Base-by-base conservation (phyloP, 139 green algal genomes). In the Chlamydomonas sphaeroides region DNA sequence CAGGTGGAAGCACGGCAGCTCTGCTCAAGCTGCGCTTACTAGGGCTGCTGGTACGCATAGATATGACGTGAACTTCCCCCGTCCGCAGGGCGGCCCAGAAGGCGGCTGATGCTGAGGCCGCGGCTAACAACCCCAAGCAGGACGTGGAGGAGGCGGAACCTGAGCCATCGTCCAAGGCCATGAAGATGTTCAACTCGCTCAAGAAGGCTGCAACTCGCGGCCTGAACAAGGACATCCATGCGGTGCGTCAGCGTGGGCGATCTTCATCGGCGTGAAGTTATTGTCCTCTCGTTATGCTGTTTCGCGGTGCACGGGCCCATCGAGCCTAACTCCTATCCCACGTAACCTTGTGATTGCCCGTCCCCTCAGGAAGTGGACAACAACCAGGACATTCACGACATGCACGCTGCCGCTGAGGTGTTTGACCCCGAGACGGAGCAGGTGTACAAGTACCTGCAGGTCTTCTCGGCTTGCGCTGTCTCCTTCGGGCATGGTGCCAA, bases 361-460 rank as follows among this genome's bases (percentile, higher is more conserved):
- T 51, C 45, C 45, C 26, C 59, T 14, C 74, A 80, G 74, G 18
- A 80, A 39, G 59, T 79, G 3, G 61, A 61, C 36, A 66, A 85
- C 6, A 57, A 83, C 62, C 42, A 65, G 30, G 53, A 33, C 18
- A 62, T 87, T 1, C 32, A 49, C 17, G 32, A 62, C 63, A 87
- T 90, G 63, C 81, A 90, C 69, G 49, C 35, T 0, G 41, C 49
- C 36, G 84, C 80, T 5, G 86, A 97, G 80, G 48, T 89, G 57
- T 98, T 96, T 66, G 91, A 96, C 77, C 59, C 80, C 2, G 86
- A 90, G 59, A 95, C 94, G 0, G 94, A 98, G 90, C 72, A 88
- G 23, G 70, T 88, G 26, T 90, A 84, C 65, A 78, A 87, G 59
- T 84, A 85, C 78, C 85, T 88, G 25, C 59, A 98, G 90, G n/a